Base-by-base conservation (phyloP, 176 grass and related monocot genomes). In the Eleusine coracana region DNA sequence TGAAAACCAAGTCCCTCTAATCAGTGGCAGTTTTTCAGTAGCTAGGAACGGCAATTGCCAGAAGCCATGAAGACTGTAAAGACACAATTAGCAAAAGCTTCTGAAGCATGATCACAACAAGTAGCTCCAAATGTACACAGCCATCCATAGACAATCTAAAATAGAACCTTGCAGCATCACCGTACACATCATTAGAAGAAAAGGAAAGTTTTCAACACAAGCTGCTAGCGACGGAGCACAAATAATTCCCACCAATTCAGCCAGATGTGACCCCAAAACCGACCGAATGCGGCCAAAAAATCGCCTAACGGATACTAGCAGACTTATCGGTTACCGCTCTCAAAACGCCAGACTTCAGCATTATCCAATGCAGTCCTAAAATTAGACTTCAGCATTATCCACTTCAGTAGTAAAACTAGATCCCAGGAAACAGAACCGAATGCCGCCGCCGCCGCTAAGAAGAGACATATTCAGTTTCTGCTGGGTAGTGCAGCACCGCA, bases 21-120 rank as follows among this genome's bases (percentile, higher is more conserved):
- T 16, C 51, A 23, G 60, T 17, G 34, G 9, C 17, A 36, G 34
- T 5, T 86, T 86, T 73, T 23, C 14, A 73, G 48, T 16, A 68
- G 66, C 60, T 79, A 79, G 41, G 76, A 82, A 81, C 10, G 10
- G 78, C 29, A 78, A 66, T 44, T 50, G 50, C 10, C 12, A 51
- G 10, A 31, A 46, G 16, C 27, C 52, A 65, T 41, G 39, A 72
- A 86, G 60, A 82, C 62, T 37, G 20, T 50, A 18, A 41, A 77
- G 48, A 27, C 40, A 56, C 17, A 82, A 77, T 38, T 72, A 50
- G 48, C 48, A 50, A 16, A 50, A 50, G 12, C 46, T 64, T 48
- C 46, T 48, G 9, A 48, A 48, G 46, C 46, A 50, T 5, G 13
- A 50, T 15, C 10, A 50, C 45, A 71, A 77, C 14, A 71, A 29